Base-by-base conservation (phyloP, 345 rosid genomes). In the Ceriops zippeliana region DNA sequence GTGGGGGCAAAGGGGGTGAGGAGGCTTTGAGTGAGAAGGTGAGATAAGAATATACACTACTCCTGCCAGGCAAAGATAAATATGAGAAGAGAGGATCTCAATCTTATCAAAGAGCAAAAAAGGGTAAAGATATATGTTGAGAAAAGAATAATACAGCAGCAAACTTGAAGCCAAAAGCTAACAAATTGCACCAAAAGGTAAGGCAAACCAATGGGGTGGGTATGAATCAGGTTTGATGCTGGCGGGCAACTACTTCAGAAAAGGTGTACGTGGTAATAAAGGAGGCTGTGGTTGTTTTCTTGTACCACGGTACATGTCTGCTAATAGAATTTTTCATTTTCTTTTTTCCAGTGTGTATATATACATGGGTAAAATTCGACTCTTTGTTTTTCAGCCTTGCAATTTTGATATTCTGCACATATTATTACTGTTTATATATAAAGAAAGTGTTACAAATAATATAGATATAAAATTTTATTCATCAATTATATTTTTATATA, bases 1-100 rank as follows among this genome's bases (percentile, higher is more conserved):
- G 6, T 11, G 7, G 20, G 58, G 52, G 57, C 19, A 13, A 13
- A 13, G 52, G 13, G 13, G 9, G 58, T 37, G 2, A 16, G n/a
- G 34, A n/a, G 16, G 67, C 13, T 70, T 75, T 70, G 84, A 85
- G 85, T 79, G 83, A 62, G 71, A 19, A 53, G 81, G 62, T 46
- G 58, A 69, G 69, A 79, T 56, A 79, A 79, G 84, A 61, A 84
- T 76, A 75, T 65, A 56, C 58, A 34, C 20, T 3, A 42, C 46
- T 11, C 9, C 13, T 37, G 2, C 24, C 3, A 31, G 22, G 52
- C 6, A 37, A 42, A 69, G 24, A 62, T 51, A 10, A 66, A 38
- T 5, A 59, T 30, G 4, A 21, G 24, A 9, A 21, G 1, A 47
- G 5, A 32, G 38, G 30, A 13, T 3, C 0, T 10, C 7, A 42